Evolutionary conservation across 2,329 filamentous ascomycete species (phyloP), one percentile per base, ranked within the genome.

Genomic region (Hypocrella siamensis): DNA sequence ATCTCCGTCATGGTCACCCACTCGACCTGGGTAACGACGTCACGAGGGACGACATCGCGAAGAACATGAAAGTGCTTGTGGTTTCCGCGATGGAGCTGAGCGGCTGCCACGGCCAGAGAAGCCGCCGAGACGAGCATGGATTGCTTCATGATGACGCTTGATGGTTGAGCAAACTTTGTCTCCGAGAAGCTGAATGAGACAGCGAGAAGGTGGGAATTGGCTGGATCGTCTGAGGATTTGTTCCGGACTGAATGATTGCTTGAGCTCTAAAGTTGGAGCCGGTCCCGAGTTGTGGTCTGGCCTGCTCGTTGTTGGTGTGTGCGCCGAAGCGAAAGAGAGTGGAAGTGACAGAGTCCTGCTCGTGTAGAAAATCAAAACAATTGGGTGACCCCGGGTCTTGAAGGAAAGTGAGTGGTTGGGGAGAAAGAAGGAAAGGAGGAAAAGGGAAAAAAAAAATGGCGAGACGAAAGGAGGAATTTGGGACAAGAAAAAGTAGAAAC

Each of bases 1-100:
- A 48, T 52, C 39, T 46, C 60, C 3, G 57, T 59, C 42, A 65
- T 58, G 6, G 61, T 67, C 41, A 68, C 63, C 56, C 61, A 68
- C 43, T 61, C 60, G 32, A 58, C 58, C 43, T 62, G 57, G 26
- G 62, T 66, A 40, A 65, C 57, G 11, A 67, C 35, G 15, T 47
- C 58, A 31, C 53, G 52, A 39, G 51, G 51, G 36, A 41, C 30
- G 14, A 31, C 26, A 14, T 28, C 26, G 22, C 35, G 32, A 14
- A 28, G 15, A 21, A 22, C 31, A 18, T 58, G 56, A 37, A 54
- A 53, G 36, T 51, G 56, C 41, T 48, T 47, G 38, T 50, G 49
- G 34, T 42, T 40, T 42, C 56, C 53, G 42, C 46, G 53, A 39
- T 57, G 60, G 36, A 67, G 67, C 49, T 71, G 62, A 40, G 68